Conservation (phyloP, 805 yeast species). For the Yamadazyma endophytica region DNA sequence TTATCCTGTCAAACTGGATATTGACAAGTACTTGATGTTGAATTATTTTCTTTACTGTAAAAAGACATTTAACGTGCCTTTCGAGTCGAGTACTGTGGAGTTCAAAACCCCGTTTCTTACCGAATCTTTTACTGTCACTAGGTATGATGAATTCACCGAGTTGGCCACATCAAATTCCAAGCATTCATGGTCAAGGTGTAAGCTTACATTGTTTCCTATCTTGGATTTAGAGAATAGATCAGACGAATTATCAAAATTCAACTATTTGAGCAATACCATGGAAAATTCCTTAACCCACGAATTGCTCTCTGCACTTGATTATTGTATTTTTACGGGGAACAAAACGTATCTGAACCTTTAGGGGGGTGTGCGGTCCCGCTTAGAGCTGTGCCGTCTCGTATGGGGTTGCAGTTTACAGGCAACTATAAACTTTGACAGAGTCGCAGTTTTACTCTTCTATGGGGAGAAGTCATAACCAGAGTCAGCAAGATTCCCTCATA, state of each 20-base stretch:
- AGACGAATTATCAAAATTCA: conserved; percentile 28
- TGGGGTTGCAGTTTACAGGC: no score
- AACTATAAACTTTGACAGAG: no score
- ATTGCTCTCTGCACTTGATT: conserved; percentile 21
- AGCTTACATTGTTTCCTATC: conserved; percentile 32
- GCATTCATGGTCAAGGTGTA: conserved; percentile 37
- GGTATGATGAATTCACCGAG: conserved; percentile 12
- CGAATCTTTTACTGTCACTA: conserved; percentile 24
- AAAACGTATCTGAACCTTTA: no score
- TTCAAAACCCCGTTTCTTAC: conserved; percentile 27
- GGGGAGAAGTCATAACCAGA: no score
- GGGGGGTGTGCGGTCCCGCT: no score
- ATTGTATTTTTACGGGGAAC: conserved; percentile 36
- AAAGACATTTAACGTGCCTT: conserved; percentile 6
- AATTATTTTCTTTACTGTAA: conserved; percentile 8
- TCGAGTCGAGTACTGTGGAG: conserved; percentile 17
- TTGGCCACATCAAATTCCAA: conserved; percentile 23
- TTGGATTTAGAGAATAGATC: conserved; percentile 26
- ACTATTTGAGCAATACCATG: conserved; percentile 18
- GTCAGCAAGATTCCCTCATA: no score
- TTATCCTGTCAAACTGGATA: conserved; percentile 9
- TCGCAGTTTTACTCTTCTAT: no score
- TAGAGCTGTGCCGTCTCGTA: no score
- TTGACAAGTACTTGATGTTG: conserved; percentile 11
- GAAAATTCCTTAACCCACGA: conserved; percentile 10